These are phyloP conservation scores for Spergularia azorica DNA, from an alignment of 179 eudicot species.

Conservation along the genomic window DNA sequence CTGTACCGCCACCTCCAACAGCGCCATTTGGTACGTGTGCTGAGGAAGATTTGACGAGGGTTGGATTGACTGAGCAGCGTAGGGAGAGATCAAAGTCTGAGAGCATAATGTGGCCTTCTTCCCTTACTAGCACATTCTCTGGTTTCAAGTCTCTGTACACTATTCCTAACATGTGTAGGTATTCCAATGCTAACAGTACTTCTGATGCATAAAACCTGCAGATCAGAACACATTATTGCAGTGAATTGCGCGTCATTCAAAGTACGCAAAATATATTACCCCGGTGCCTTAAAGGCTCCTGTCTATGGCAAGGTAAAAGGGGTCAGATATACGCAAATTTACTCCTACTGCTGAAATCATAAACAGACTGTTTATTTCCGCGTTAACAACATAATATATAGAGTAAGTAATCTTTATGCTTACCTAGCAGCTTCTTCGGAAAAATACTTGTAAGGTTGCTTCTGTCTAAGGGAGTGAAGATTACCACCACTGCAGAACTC, in stretches of 20 bases:
- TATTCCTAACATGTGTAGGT: constrained; percentile 74
- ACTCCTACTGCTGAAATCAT: too few species aligned
- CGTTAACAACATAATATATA: background rate
- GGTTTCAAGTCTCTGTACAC: constrained; percentile 75
- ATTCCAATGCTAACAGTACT: constrained; percentile 64
- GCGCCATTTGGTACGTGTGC: constrained; percentile 31
- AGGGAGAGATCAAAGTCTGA: constrained; percentile 74
- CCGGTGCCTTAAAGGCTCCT: too few species aligned
- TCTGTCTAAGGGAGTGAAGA: constrained; percentile 70
- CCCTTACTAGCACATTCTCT: constrained; percentile 65
- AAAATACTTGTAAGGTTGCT: constrained; percentile 62
- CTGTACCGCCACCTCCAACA: constrained; percentile 28
- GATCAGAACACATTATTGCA: background rate
- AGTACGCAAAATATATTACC: too few species aligned
- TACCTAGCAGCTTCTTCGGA: constrained; percentile 75
- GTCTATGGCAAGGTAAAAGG: too few species aligned
- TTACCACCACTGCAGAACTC: constrained; percentile 79
- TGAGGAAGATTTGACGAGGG: constrained; percentile 59
- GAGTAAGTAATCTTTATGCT: constrained; percentile 6
- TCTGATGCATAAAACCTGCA: constrained; percentile 69
- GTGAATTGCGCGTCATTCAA: background rate
- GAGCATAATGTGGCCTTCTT: constrained; percentile 76
- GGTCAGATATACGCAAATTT: too few species aligned
- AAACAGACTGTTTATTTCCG: background rate
- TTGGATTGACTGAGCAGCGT: constrained; percentile 65